Conservation (phyloP, 2,329 filamentous ascomycete species). For the Dothideomycetes sp. region DNA sequence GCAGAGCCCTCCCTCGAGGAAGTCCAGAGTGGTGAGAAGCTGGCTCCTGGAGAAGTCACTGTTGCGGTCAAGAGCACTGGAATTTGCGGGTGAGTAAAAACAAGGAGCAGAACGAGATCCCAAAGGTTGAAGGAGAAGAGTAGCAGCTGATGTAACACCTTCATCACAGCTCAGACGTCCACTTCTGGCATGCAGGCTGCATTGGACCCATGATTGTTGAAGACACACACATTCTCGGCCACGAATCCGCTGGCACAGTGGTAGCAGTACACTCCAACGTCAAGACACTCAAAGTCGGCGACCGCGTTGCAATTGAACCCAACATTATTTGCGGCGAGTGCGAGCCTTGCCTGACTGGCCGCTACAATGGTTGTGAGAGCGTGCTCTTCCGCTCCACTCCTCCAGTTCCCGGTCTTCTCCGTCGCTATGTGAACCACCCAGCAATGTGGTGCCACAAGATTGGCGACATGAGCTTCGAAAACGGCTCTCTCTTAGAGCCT, state of each 20-base stretch:
- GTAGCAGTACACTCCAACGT: slow-evolving; percentile 77
- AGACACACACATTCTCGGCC: slow-evolving; percentile 82
- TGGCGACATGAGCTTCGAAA: slow-evolving; percentile 80
- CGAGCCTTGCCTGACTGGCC: slow-evolving; percentile 82
- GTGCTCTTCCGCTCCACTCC: slow-evolving; percentile 87
- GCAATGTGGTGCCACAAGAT: slow-evolving; percentile 96
- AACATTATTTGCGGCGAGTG: slow-evolving; percentile 87
- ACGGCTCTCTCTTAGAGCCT: slow-evolving; percentile 84
- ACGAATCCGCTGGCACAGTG: slow-evolving; percentile 79
- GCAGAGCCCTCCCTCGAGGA: slow-evolving; percentile 67
- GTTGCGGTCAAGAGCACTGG: slow-evolving; percentile 87
- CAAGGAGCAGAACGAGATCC: background rate
- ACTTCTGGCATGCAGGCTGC: slow-evolving; percentile 94
- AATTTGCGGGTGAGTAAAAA: slow-evolving; percentile 68
- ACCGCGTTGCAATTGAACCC: slow-evolving; percentile 88
- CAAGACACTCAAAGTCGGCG: slow-evolving; percentile 66
- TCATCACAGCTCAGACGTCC: slow-evolving; percentile 89
- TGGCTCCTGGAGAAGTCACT: slow-evolving; percentile 77
- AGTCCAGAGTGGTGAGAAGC: slow-evolving; percentile 56
- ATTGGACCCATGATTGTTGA: slow-evolving; percentile 94
- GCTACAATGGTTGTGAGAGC: slow-evolving; percentile 87
- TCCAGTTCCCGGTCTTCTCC: slow-evolving; percentile 74
- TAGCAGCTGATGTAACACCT: no score
- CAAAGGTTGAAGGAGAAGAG: no score
- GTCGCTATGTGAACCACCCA: slow-evolving; percentile 90